Base-by-base conservation (phyloP, 139 green algal genomes). In the Chlorella sp. region DNA sequence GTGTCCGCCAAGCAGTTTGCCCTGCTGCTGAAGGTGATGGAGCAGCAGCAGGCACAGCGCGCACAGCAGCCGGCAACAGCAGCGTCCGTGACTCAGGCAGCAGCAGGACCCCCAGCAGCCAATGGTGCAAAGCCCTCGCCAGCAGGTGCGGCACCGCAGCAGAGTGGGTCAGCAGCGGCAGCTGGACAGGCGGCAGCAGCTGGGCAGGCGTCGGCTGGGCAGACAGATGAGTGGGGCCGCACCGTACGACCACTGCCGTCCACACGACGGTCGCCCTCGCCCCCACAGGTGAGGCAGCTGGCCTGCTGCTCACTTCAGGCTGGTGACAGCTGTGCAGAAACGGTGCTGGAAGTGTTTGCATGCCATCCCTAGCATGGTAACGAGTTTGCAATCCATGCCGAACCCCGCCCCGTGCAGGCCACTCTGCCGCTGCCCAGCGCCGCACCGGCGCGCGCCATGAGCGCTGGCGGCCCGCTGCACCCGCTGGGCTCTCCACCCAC, bases 1-100 rank as follows among this genome's bases (percentile, higher is more conserved):
- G 80, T 88, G 25, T 83, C 85, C 23, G 81, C 85, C 38, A 93
- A 93, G 85, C 89, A 93, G 85, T 88, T 93, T 75, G 32, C 82
- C 11, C 44, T 92, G 62, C 39, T 92, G 47, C 32, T 89, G 23
- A 85, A 84, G 65, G 74, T 90, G 32, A 41, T 92, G 38, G 51
- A 81, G 55, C 56, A 81, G 13, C 71, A 80, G 26, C 63, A 85
- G 67, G 36, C 56, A 36, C 34, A 57, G 57, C 57, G 63, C 62
- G 38, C 32, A 28, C 57, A 74, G 60, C 60, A 72, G 76, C 30
- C 26, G 51, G 17, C 32, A 0, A 44, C 44, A 26, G 44, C 25
- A 41, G 69, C 17, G 20, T 3, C 9, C 68, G 68, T 15, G 3
- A 41, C 44, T 69, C 2, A 56, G 70, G 34, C 57, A 86, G 62